phyloP scores from a whole-genome alignment of 805 yeast species.

The Spencermartinsiella europaea region DNA sequence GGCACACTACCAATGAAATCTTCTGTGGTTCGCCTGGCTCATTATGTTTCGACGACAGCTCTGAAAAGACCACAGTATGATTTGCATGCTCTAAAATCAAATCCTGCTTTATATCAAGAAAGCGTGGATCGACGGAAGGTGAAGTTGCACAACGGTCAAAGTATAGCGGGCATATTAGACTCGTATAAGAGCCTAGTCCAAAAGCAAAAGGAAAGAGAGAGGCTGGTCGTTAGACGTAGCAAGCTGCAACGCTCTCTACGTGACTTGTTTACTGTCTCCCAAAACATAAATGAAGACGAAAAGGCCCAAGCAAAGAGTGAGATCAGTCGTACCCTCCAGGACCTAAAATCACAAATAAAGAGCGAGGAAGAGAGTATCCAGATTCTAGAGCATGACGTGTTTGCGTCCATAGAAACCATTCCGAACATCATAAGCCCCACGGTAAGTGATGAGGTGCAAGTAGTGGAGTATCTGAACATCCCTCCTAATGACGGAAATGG shows the following conservation, averaged over 20 bases:
- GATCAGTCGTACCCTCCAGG: conserved; percentile 2
- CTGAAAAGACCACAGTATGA: conserved; percentile 21
- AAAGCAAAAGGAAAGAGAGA: conserved; percentile 11
- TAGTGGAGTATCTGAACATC: conserved; percentile 14
- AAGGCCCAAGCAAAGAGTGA: background rate
- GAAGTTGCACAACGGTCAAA: conserved; percentile 14
- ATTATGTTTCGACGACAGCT: conserved; percentile 7
- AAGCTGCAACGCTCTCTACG: conserved; percentile 19
- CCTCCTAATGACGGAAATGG: no score
- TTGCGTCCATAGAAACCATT: conserved; percentile 25
- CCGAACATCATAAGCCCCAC: conserved; percentile 31
- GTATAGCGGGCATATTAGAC: conserved; percentile 23
- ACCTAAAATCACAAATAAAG: conserved; percentile 20
- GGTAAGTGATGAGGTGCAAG: conserved; percentile 16
- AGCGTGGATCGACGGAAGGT: conserved; percentile 23
- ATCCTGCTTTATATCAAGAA: conserved; percentile 19
- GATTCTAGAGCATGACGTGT: conserved; percentile 9
- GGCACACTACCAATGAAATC: no score
- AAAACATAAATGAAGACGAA: conserved; percentile 6
- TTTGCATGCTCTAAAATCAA: conserved; percentile 10
- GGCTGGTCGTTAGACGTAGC: conserved; percentile 14
- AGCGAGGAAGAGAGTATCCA: conserved; percentile 14
- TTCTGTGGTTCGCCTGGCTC: background rate
- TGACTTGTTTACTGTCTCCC: no score
- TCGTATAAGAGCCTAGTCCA: conserved; percentile 21